Evolutionary conservation across 176 grass and related monocot genomes (phyloP), one percentile per base, ranked within the genome.

Genomic region (Oryza glaberrima): DNA sequence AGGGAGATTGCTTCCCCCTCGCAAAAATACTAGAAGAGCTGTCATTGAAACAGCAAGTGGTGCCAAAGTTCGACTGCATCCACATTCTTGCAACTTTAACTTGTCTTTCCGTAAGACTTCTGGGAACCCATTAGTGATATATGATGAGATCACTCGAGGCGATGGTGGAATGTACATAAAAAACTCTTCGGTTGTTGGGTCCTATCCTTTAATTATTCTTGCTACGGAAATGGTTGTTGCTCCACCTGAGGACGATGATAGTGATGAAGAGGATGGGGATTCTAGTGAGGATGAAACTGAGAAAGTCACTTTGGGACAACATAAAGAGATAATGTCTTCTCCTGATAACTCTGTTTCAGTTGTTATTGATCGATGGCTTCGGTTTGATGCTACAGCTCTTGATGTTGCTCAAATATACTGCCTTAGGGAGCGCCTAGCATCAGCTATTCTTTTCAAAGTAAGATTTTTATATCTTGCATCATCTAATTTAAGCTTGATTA

Each of bases 381-480:
- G 75, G 69, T 98, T 95, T 90, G 83, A 95, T 17, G 79, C 93
- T 35, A 94, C 83, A 9, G 96, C 93, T 46, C 91, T 98, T 70
- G 96, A 95, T 90, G 93, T 92, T 85, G 96, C 96, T 85, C 93
- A 98, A 70, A 95, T 98, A 47, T 98, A 98, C 80, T 98, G 96
- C 65, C 77, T 98, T 70, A 90, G 91, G 46, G 96, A 98, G 79
- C 96, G 86, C 19, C 90, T 98, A 73, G 54, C 83, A 70, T 85
- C 93, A 78, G 83, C 96, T 76, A 89, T 95, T 77, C 82, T 96
- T 75, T 98, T 91, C 85, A 98, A 96, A 86, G 96, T 98, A 94
- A 91, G 84, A 69, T 83, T 9, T 28, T 85, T 16, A 40, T 76
- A 58, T 65, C 34, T 77, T 78, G 1, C 17, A 63, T 67, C 72